Evolutionary conservation across 495 filamentous ascomycete species (phyloP).

Genomic region (Penicillium tannophilum): DNA sequence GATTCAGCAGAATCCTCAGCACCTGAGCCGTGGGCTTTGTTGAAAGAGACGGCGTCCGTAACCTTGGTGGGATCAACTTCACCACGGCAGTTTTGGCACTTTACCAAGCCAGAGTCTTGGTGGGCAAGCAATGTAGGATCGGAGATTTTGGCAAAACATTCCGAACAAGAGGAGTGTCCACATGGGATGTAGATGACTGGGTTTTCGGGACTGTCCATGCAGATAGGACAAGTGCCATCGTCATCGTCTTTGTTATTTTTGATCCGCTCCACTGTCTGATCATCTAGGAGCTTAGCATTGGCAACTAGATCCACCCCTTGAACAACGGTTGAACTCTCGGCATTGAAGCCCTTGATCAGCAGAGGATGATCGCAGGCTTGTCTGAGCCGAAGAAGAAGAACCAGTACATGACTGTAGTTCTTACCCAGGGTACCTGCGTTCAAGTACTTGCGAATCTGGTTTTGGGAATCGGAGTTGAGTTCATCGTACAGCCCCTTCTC

Average conservation of each 20-base stretch:
- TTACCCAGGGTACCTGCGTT: constrained; percentile 68
- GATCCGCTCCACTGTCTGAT: constrained; percentile 67
- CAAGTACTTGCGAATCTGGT: constrained; percentile 79
- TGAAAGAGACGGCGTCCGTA: constrained; percentile 74
- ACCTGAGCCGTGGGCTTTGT: constrained; percentile 66
- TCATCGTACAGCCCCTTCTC: constrained; percentile 72
- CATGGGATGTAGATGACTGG: constrained; percentile 83
- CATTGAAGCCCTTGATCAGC: constrained; percentile 75
- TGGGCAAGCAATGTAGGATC: constrained; percentile 58
- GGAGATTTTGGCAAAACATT: constrained; percentile 75
- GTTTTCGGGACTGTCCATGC: constrained; percentile 73
- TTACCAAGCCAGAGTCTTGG: constrained; percentile 60
- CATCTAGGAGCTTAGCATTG: constrained; percentile 64
- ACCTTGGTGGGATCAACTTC: constrained; percentile 64
- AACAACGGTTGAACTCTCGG: constrained; percentile 42
- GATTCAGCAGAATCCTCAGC: too few species aligned
- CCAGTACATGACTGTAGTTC: constrained; percentile 83
- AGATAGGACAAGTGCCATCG: constrained; percentile 66
- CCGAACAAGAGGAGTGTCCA: constrained; percentile 78
- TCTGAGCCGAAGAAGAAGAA: constrained; percentile 78
- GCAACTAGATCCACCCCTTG: constrained; percentile 65
- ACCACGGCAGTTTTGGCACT: constrained; percentile 77
- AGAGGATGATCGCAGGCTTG: constrained; percentile 94
- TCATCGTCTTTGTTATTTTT: constrained; percentile 60
- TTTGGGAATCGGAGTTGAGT: constrained; percentile 66